Percentiles rank a stretch among this genome's conserved stretches.
Evolutionary conservation across 441 rosid genomes (phyloP).

Genomic region (Erodium moschatum): DNA sequence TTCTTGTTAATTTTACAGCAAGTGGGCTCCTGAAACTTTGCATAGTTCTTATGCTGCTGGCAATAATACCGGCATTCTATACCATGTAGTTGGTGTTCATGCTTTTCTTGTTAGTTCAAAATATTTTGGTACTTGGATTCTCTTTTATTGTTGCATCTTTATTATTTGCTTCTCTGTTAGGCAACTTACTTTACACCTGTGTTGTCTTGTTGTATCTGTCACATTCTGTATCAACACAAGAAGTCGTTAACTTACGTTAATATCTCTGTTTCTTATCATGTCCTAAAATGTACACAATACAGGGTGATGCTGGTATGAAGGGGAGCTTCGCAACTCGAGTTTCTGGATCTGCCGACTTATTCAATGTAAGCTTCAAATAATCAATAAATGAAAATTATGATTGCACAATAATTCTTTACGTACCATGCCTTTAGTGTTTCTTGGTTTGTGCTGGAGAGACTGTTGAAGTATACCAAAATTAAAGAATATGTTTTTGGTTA

Average conservation of each 20-base stretch:
- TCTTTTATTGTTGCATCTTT: background rate
- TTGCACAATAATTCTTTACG: background rate
- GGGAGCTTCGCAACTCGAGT: slow-evolving; percentile 82
- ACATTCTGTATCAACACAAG: background rate
- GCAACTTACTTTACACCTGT: background rate
- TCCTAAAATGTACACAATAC: slow-evolving; percentile 12
- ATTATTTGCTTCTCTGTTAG: background rate
- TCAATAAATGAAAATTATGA: slow-evolving; percentile 13
- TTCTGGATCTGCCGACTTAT: slow-evolving; percentile 85
- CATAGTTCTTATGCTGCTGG: no score
- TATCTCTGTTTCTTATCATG: no score
- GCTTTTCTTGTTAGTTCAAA: no score
- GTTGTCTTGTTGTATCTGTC: slow-evolving; percentile 7
- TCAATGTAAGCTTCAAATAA: slow-evolving; percentile 35
- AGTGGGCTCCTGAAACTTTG: no score
- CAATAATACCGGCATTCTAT: no score
- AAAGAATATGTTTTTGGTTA: no score
- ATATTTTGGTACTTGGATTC: no score
- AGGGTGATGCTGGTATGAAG: slow-evolving; percentile 92
- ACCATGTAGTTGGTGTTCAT: no score
- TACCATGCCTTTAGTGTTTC: no score
- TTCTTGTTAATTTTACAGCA: no score
- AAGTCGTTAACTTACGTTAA: background rate
- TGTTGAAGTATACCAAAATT: no score
- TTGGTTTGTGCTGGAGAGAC: no score